phyloP scores from a whole-genome alignment of 768 basidiomycete species.

The Panaeolus cyanescens region DNA sequence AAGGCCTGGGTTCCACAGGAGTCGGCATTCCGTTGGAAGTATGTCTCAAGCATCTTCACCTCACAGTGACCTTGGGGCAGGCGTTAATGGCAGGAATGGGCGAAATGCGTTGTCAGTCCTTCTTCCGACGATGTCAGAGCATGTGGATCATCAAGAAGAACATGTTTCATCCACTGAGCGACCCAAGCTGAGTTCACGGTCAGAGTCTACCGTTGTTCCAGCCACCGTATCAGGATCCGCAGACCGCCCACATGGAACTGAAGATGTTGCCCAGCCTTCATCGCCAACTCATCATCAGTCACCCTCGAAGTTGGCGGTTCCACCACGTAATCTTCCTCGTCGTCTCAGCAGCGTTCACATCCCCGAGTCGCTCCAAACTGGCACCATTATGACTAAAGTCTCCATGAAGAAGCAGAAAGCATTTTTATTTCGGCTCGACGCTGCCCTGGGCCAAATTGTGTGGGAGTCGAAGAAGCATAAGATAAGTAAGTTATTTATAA shows the following conservation, averaged over 20 bases:
- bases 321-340: background rate
- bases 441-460: constrained; percentile 79
- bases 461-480: constrained; percentile 76
- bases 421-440: constrained; percentile 69
- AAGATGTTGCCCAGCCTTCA: background rate
- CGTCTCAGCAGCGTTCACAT: constrained; percentile 32
- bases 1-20: background rate
- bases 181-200: background rate
- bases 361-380: constrained; percentile 58
- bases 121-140: background rate
- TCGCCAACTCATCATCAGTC: background rate
- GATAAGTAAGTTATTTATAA: constrained; percentile 51
- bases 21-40: background rate
- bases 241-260: background rate
- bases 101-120: background rate
- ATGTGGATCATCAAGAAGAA: background rate
- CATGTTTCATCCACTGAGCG: background rate
- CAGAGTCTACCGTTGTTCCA: background rate
- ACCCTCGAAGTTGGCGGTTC: background rate
- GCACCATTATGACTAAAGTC: constrained; percentile 81
- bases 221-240: background rate
- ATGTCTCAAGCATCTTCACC: background rate
- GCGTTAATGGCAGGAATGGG: background rate
- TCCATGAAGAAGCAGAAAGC: constrained; percentile 76
- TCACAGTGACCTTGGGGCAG: background rate